Evolutionary conservation across 2,329 filamentous ascomycete species (phyloP).

Genomic region (Pleomassaria siparia): DNA sequence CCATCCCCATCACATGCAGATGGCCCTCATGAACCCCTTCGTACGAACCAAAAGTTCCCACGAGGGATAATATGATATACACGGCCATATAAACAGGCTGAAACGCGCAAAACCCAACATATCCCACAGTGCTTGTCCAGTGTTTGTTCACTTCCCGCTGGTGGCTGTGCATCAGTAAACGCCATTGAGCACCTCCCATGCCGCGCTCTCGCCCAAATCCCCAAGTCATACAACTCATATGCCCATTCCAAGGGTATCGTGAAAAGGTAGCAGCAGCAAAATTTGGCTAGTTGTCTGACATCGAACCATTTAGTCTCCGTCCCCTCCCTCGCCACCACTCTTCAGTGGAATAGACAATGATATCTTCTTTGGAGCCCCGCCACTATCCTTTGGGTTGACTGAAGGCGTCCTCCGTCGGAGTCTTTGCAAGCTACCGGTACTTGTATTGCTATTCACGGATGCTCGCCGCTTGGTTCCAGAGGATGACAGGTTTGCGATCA

Average conservation of each 20-base stretch:
- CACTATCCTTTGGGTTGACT: conserved; percentile 47
- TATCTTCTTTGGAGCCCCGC: conserved; percentile 44
- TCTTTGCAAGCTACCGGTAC: conserved; percentile 34
- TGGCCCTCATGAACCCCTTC: background rate
- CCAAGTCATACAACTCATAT: conserved; percentile 39
- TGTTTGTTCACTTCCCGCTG: background rate
- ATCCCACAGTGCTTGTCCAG: background rate
- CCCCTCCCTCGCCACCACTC: conserved; percentile 34
- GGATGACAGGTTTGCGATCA: conserved; percentile 73
- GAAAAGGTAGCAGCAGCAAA: conserved; percentile 32
- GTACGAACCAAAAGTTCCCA: background rate
- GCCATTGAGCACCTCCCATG: conserved; percentile 22
- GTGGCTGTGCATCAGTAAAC: conserved; percentile 4
- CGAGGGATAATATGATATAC: conserved; percentile 10
- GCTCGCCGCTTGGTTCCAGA: conserved; percentile 49
- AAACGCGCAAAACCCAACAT: background rate
- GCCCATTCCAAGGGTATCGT: conserved; percentile 39
- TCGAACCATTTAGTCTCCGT: conserved; percentile 27
- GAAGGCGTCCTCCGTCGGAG: conserved; percentile 48
- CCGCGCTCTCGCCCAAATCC: conserved; percentile 22
- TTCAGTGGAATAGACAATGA: conserved; percentile 44
- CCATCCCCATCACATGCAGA: background rate
- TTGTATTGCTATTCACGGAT: conserved; percentile 37
- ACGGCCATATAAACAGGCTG: conserved; percentile 2
- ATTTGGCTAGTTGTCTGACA: conserved; percentile 18